phyloP scores from a whole-genome alignment of 2,329 filamentous ascomycete genomes.

The Fusarium sp. region DNA sequence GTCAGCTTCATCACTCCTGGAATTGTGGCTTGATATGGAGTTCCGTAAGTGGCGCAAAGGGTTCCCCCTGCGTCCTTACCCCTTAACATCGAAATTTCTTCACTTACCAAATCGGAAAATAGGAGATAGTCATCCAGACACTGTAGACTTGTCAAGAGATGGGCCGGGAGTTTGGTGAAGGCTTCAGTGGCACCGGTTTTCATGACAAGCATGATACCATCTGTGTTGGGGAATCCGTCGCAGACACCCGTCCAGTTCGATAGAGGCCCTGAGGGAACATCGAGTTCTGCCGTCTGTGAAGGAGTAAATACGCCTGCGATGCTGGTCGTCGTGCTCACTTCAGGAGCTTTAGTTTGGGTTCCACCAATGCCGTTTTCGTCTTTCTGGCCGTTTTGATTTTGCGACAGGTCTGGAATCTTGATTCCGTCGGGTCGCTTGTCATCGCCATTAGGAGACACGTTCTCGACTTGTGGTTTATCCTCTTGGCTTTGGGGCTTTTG shows the following conservation, averaged over 20 bases:
- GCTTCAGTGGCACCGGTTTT: slow-evolving; percentile 70
- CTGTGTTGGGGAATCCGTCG: slow-evolving; percentile 55
- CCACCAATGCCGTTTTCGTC: background rate
- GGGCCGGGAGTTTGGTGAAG: slow-evolving; percentile 65
- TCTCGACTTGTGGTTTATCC: slow-evolving; percentile 8
- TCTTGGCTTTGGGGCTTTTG: background rate
- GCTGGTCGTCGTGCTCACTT: slow-evolving; percentile 2
- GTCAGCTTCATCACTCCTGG: slow-evolving; percentile 19
- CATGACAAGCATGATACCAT: slow-evolving; percentile 63
- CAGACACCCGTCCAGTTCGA: slow-evolving; percentile 46
- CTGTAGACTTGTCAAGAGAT: slow-evolving; percentile 64
- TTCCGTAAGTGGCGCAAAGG: background rate
- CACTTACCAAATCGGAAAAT: slow-evolving; percentile 65
- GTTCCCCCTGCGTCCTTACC: background rate
- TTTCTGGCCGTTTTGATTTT: slow-evolving; percentile 16
- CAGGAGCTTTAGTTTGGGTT: background rate
- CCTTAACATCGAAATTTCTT: background rate
- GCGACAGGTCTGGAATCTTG: slow-evolving; percentile 3
- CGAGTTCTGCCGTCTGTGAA: slow-evolving; percentile 17
- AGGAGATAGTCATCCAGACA: slow-evolving; percentile 66
- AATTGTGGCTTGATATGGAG: slow-evolving; percentile 12
- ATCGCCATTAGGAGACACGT: slow-evolving; percentile 36
- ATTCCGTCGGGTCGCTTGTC: background rate
- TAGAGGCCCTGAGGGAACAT: slow-evolving; percentile 26
- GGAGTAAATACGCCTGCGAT: slow-evolving; percentile 5